Conservation (phyloP, 768 basidiomycete genomes). For the Naganishia friedmannii region DNA sequence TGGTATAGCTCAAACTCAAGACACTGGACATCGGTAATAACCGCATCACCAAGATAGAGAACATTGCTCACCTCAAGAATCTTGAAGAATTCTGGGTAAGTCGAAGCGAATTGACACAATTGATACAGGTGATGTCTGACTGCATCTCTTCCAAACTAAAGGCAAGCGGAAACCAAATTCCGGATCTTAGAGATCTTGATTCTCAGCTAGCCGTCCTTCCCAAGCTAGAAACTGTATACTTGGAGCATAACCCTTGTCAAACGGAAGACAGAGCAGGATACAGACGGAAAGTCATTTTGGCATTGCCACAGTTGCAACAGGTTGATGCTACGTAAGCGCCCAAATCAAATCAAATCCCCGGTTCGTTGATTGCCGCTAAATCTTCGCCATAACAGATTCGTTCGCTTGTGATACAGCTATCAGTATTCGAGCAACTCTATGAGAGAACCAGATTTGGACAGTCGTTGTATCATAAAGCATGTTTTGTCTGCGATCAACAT, state of each 20-base stretch:
- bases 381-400: not conserved
- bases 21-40: constrained; percentile 88
- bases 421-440: not conserved
- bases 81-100: constrained; percentile 95
- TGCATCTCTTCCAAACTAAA: constrained; percentile 48
- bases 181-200: constrained; percentile 66
- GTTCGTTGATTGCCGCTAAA: not conserved
- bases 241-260: constrained; percentile 94
- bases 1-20: constrained; percentile 62
- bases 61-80: constrained; percentile 68
- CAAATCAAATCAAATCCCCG: too few relatives aligned
- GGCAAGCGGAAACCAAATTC: constrained; percentile 85
- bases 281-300: constrained; percentile 81
- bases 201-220: constrained; percentile 62
- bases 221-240: constrained; percentile 79
- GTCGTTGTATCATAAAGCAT: not conserved
- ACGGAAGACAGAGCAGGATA: constrained; percentile 71
- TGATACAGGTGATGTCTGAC: not conserved
- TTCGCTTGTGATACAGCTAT: not conserved
- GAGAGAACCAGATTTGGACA: not conserved
- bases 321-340: constrained; percentile 90
- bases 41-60: constrained; percentile 73
- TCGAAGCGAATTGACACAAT: not conserved
- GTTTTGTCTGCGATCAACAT: not conserved
- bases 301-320: constrained; percentile 82